phyloP scores from a whole-genome alignment of 352 stramenopile species.

The Globisporangium cystogenes region DNA sequence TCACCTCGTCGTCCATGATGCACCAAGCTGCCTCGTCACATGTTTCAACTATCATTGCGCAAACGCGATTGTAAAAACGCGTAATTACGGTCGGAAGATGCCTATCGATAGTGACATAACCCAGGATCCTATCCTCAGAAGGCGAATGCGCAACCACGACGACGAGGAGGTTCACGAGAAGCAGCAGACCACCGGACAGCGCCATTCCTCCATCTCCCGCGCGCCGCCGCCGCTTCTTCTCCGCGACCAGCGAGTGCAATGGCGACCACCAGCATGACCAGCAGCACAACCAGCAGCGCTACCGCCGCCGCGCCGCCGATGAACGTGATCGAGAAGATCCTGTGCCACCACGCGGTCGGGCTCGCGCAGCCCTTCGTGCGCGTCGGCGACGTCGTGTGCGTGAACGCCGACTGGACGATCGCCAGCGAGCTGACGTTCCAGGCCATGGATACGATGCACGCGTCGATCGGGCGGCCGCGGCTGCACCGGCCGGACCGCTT shows the following conservation, averaged over 20 bases:
- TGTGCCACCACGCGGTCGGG: conserved; percentile 68
- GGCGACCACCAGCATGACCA: not conserved
- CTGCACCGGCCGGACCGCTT: conserved; percentile 86
- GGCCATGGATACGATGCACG: not conserved
- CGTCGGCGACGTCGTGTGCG: conserved; percentile 76
- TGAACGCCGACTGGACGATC: conserved; percentile 81
- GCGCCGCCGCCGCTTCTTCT: too few species aligned
- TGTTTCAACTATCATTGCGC: too few species aligned
- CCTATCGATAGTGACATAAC: too few species aligned
- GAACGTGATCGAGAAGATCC: conserved; percentile 57
- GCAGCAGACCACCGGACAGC: not conserved
- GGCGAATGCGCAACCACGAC: not conserved
- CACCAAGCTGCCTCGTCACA: too few species aligned
- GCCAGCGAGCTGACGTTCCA: conserved; percentile 66
- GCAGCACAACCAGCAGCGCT: conserved; percentile 13
- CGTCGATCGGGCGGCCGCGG: conserved; percentile 77
- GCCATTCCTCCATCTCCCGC: not conserved
- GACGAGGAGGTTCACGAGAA: not conserved
- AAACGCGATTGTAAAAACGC: too few species aligned
- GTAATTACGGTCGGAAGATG: too few species aligned
- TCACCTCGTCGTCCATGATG: too few species aligned
- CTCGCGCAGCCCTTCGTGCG: conserved; percentile 56
- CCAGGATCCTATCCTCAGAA: too few species aligned
- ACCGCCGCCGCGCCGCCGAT: conserved; percentile 28
- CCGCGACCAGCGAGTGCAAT: not conserved